These are phyloP conservation scores for Salvia splendens DNA, from an alignment of 257 asterid genomes.

Conservation along the genomic window DNA sequence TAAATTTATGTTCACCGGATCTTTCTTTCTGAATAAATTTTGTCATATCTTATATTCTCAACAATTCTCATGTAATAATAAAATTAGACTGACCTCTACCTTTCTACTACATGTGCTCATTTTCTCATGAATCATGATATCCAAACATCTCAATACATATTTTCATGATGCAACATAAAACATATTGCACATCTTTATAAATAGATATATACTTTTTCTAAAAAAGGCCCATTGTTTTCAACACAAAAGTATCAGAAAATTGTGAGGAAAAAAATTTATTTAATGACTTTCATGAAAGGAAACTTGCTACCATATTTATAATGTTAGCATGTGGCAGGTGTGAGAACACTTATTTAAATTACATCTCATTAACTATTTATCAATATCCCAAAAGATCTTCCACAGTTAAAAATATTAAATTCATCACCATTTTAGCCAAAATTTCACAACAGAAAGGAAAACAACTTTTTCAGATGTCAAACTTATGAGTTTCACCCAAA, in stretches of 20 bases:
- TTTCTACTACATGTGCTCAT: not conserved
- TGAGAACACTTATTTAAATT: constrained; percentile 25
- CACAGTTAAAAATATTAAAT: constrained; percentile 25
- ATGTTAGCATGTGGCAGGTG: constrained; percentile 14
- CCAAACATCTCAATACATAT: not conserved
- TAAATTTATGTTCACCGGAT: not conserved
- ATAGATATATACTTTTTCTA: too few species aligned
- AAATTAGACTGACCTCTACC: not conserved
- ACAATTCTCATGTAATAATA: not conserved
- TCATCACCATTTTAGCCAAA: constrained; percentile 29
- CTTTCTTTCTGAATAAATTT: not conserved
- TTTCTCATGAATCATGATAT: not conserved
- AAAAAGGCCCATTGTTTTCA: too few species aligned
- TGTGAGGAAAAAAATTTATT: not conserved
- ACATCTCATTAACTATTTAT: constrained; percentile 17
- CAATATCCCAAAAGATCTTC: constrained; percentile 30
- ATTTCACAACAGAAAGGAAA: constrained; percentile 22
- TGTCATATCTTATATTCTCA: not conserved
- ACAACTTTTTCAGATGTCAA: constrained; percentile 27
- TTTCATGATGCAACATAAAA: not conserved
- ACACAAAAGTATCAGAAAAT: not conserved
- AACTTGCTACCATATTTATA: constrained; percentile 2
- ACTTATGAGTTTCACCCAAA: constrained; percentile 22
- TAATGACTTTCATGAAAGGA: not conserved
- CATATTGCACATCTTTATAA: not conserved